Evolutionary conservation across 768 basidiomycete species (phyloP), one percentile per base, ranked within the genome.

Genomic region (Trametes cingulata): DNA sequence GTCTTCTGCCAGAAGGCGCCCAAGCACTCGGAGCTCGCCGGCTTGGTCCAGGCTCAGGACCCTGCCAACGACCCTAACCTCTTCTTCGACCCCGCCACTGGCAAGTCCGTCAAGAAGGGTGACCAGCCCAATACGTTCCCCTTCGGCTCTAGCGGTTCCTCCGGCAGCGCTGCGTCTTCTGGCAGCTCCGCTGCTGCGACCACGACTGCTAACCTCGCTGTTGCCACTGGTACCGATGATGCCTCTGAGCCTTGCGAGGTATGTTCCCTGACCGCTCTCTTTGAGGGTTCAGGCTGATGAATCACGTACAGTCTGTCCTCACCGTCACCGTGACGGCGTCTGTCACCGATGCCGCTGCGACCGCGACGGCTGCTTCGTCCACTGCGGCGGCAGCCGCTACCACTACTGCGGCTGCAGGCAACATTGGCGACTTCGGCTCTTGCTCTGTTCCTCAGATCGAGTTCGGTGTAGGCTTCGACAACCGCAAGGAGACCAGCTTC

Each of bases 401-500:
- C 20, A 59, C 56, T 8, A 40, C 60, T 14, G 61, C 60, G 52
- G 55, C 58, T 35, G 56, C 56, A 12, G 40, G 62, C 39, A 40
- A 36, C 27, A 63, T 71, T 42, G 72, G 71, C 42, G 60, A 84
- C 73, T 86, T 87, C 60, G 84, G 85, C 25, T 75, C 69, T 22
- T 86, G 85, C 74, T 73, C 80, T 5, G 73, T 80, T 25, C 83
- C 83, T 13, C 71, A 82, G 68, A 83, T 86, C 47, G 75, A 80
- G 56, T 86, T 85, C 62, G 84, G 73, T 42, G 69, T 64, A 17
- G 82, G 82, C 10, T 82, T 86, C 59, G 84, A 85, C 62, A 71
- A 71, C 50, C 76, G 84, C 54, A 78, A 69, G 65, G 84, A 84
- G 67, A 84, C 83, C 22, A 75, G 74, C 67, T 86, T 85, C 74